Evolutionary conservation across 2,329 filamentous ascomycete species (phyloP), one percentile per base, ranked within the genome.

Genomic region (Colletotrichum scovillei): DNA sequence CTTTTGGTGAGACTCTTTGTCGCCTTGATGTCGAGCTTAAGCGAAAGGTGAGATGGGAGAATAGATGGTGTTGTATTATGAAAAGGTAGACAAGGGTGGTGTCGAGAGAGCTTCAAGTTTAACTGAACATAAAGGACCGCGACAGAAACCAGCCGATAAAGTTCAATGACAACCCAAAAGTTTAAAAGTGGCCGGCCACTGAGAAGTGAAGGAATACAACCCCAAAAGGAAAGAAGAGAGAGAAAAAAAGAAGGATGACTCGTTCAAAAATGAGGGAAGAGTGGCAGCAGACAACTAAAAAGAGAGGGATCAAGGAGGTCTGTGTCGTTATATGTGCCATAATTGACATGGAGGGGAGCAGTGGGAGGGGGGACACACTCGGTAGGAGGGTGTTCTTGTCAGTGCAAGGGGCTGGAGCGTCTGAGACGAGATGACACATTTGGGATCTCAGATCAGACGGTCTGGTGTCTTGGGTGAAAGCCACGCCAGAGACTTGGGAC

Each of bases 371-470:
- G 38, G 30, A 11, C 30, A 19, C 16, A 42, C 14, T 42, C 5
- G 38, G 38, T 42, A 42, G 38, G 38, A 42, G 38, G 38, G 58
- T 32, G 58, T 59, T 58, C 53, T 63, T 49, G 66, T 63, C 58
- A 38, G 60, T 68, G 55, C 49, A 63, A 55, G 63, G 67, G 70
- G 64, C 46, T 62, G 69, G 59, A 66, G 62, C 58, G 72, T 63
- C 71, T 68, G 66, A 75, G 74, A 75, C 74, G 63, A 72, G 74
- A 68, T 75, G 72, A 75, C 71, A 75, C 74, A 75, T 74, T 67
- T 59, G 62, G 65, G 62, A 59, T 52, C 63, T 74, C 64, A 67
- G 74, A 75, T 75, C 74, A 69, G 74, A 75, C 68, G 72, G 74
- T 67, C 66, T 60, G 62, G 46, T 66, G 71, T 72, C 71, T 73